Evolutionary conservation across 257 asterid species (phyloP).

Genomic region (Henckelia pumila): DNA sequence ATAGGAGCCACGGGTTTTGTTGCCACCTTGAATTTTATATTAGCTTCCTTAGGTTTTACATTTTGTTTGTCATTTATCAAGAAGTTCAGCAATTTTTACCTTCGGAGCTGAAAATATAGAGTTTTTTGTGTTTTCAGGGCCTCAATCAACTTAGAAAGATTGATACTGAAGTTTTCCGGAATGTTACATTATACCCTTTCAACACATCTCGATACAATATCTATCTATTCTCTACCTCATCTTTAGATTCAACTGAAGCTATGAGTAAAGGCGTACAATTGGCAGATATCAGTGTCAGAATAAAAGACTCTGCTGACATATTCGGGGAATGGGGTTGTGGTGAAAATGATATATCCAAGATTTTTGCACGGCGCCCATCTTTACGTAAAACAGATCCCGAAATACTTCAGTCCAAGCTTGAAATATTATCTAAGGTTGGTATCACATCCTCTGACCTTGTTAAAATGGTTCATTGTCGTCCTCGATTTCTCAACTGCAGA

Average conservation of each 20-base stretch:
- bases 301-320: constrained; percentile 38
- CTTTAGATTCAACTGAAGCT: constrained; percentile 31
- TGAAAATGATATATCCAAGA: constrained; percentile 53
- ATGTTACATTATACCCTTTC: constrained; percentile 20
- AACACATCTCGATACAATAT: constrained; percentile 24
- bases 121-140: constrained; percentile 29
- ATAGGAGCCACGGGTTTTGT: background rate
- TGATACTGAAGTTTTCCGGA: constrained; percentile 22
- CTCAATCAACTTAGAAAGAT: constrained; percentile 26
- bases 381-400: constrained; percentile 39
- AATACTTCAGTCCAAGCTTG: constrained; percentile 54
- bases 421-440: constrained; percentile 52
- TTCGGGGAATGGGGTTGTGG: constrained; percentile 67
- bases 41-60: background rate
- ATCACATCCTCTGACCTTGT: constrained; percentile 52
- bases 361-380: constrained; percentile 56
- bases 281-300: constrained; percentile 18
- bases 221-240: constrained; percentile 33
- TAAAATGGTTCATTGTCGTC: constrained; percentile 63
- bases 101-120: background rate
- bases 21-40: background rate
- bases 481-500: constrained; percentile 59
- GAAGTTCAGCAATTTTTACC: background rate
- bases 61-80: background rate
- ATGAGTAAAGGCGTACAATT: constrained; percentile 25